Evolutionary conservation across 2,329 filamentous ascomycete species (phyloP).

Genomic region (Apiospora marii): DNA sequence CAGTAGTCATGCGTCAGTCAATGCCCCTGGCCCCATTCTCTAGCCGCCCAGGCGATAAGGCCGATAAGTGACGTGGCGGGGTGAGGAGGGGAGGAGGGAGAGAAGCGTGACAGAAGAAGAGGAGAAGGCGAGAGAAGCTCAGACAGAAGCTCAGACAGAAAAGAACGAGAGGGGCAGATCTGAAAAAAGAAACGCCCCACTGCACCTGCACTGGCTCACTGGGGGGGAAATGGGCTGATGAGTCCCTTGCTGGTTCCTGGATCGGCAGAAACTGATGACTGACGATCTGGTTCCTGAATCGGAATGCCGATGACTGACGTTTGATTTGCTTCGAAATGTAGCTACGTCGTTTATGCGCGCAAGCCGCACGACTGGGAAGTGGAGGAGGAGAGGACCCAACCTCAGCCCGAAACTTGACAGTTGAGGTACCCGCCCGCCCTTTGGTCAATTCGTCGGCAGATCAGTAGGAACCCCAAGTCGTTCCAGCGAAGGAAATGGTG

Average conservation of each 20-base stretch:
- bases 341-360: conserved; percentile 22
- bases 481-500: neutral
- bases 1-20: neutral
- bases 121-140: neutral
- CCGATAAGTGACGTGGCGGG: conserved; percentile 17
- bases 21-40: neutral
- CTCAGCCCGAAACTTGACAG: neutral
- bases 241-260: neutral
- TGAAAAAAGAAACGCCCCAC: neutral
- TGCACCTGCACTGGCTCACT: neutral
- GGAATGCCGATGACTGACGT: neutral
- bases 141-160: neutral
- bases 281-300: neutral
- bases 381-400: neutral
- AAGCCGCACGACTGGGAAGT: conserved; percentile 20
- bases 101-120: neutral
- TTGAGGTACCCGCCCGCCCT: neutral
- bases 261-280: neutral
- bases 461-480: neutral
- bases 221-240: neutral
- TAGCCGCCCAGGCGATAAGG: neutral
- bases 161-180: conserved; percentile 3
- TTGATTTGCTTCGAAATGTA: neutral
- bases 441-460: neutral
- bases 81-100: too few relatives aligned